Percentiles rank a stretch among this genome's conserved stretches.
Evolutionary conservation across 1,284 basidiomycete species (phyloP).

Genomic region (Pseudozyma sp.): DNA sequence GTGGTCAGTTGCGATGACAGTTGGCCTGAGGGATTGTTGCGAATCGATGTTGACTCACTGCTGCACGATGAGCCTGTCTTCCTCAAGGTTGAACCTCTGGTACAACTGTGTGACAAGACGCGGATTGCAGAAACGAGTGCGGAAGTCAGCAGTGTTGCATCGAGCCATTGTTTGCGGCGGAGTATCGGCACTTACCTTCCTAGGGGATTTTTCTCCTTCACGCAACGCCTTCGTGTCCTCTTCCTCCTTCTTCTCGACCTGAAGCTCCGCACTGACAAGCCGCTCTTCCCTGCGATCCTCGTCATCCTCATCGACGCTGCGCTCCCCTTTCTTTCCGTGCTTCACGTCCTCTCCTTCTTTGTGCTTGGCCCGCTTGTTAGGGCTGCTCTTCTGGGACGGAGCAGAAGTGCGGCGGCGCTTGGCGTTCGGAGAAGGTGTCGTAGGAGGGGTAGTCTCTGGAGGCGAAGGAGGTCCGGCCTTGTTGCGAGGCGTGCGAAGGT

Average conservation of each 20-base stretch:
- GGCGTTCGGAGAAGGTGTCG: not conserved
- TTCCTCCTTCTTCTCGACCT: not conserved
- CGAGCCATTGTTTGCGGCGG: no score
- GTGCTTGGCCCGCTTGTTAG: not conserved
- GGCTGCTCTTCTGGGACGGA: not conserved
- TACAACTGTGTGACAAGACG: not conserved
- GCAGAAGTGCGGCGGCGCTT: not conserved
- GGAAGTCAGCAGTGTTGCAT: no score
- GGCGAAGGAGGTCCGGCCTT: not conserved
- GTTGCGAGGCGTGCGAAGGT: not conserved
- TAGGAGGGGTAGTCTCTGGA: not conserved
- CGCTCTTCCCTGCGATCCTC: constrained; percentile 1
- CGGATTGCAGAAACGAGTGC: no score
- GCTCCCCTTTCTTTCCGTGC: constrained; percentile 2
- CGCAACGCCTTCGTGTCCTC: not conserved
- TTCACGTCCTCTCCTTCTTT: not conserved
- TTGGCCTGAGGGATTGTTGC: no score
- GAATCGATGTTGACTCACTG: constrained; percentile 8
- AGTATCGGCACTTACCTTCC: not conserved
- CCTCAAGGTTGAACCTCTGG: constrained; percentile 2
- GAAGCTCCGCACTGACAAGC: constrained; percentile 3
- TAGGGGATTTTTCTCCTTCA: not conserved
- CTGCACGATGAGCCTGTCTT: constrained; percentile 19
- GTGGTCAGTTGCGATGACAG: no score
- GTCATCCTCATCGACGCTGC: not conserved